phyloP scores from a whole-genome alignment of 1,284 basidiomycete species.

The Exobasidium rhododendri region DNA sequence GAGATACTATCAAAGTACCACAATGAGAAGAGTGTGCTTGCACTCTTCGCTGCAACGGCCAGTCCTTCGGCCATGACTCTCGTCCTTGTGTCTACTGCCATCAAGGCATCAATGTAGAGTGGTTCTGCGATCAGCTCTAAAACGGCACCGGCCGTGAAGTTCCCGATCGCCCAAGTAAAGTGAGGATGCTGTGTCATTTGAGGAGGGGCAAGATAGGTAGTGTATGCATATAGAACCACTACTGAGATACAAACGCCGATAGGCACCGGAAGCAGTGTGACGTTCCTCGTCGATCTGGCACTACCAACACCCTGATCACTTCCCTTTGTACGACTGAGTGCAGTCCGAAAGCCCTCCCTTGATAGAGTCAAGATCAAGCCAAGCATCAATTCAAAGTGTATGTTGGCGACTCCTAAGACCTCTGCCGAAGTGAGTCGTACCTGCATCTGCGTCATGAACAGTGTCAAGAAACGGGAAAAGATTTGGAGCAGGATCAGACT shows the following conservation, averaged over 20 bases:
- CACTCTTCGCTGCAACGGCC: constrained; percentile 36
- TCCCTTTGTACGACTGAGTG: not conserved
- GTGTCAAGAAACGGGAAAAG: constrained; percentile 77
- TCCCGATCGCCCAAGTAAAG: constrained; percentile 27
- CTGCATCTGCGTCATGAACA: constrained; percentile 79
- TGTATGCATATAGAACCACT: constrained; percentile 24
- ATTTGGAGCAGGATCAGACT: constrained; percentile 83
- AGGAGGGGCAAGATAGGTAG: constrained; percentile 26
- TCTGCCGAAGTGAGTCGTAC: constrained; percentile 78
- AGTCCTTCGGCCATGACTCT: constrained; percentile 44
- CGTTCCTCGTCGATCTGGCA: constrained; percentile 30
- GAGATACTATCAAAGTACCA: not conserved
- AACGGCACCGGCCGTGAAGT: constrained; percentile 43
- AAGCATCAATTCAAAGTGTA: constrained; percentile 80
- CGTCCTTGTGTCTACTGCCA: constrained; percentile 16
- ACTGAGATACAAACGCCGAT: constrained; percentile 30
- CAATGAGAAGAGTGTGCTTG: constrained; percentile 14
- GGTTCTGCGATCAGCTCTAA: constrained; percentile 46
- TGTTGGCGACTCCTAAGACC: constrained; percentile 78
- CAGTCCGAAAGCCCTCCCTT: constrained; percentile 70
- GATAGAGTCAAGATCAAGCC: constrained; percentile 87
- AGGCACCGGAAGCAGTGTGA: constrained; percentile 39
- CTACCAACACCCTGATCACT: not conserved
- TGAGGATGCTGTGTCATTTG: constrained; percentile 26
- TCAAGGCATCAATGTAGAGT: constrained; percentile 39